phyloP scores from a whole-genome alignment of 164 flowering plant genomes.

The Warburgia ugandensis region DNA sequence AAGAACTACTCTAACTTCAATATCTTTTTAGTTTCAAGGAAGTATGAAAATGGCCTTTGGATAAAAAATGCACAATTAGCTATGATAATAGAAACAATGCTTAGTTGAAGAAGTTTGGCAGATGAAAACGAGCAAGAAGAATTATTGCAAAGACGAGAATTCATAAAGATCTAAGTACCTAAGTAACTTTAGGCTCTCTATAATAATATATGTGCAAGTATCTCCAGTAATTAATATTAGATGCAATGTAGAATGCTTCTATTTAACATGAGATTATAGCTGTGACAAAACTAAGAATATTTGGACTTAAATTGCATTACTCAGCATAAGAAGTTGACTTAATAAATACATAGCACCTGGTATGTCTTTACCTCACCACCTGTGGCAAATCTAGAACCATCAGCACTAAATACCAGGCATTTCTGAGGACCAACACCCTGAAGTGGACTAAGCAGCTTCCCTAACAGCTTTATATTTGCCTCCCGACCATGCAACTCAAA shows the following conservation, averaged over 20 bases:
- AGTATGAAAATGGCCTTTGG: not conserved
- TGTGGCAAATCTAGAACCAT: conserved; percentile 80
- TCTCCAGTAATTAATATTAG: not conserved
- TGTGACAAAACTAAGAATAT: not conserved
- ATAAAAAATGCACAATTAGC: too few species aligned
- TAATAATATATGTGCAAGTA: too few species aligned
- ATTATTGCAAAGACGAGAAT: too few species aligned
- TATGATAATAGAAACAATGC: too few species aligned
- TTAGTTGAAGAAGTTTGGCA: not conserved
- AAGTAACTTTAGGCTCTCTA: too few species aligned
- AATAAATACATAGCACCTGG: not conserved
- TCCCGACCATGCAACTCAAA: conserved; percentile 54
- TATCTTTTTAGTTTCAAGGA: not conserved
- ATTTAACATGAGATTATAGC: not conserved
- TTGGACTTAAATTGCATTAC: not conserved
- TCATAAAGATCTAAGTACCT: too few species aligned
- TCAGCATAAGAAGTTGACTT: not conserved
- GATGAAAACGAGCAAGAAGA: too few species aligned
- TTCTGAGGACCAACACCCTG: conserved; percentile 73
- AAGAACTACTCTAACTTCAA: not conserved
- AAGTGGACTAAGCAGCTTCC: conserved; percentile 48
- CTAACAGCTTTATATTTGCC: conserved; percentile 35
- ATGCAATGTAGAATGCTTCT: not conserved
- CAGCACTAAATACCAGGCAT: conserved; percentile 76
- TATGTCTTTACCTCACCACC: conserved; percentile 63